These are phyloP conservation scores for Pseudocercospora eumusae DNA, from an alignment of 2,329 filamentous ascomycete species.

Conservation along the genomic window DNA sequence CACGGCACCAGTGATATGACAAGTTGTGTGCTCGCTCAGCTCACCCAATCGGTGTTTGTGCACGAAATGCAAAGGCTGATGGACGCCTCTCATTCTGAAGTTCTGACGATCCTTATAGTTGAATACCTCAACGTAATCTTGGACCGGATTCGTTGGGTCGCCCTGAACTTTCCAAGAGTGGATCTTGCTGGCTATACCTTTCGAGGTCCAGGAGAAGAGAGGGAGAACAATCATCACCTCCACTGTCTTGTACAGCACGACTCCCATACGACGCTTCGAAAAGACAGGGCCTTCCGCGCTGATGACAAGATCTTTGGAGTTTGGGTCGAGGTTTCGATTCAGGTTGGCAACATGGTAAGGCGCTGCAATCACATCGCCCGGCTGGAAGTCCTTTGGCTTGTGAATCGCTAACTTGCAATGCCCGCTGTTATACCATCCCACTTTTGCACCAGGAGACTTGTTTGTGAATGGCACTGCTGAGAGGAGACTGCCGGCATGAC, in stretches of 20 bases:
- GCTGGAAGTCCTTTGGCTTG: constrained; percentile 3
- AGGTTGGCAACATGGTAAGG: constrained; percentile 16
- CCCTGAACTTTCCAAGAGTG: neutral
- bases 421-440: constrained; percentile 10
- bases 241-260: constrained; percentile 13
- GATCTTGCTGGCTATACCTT: constrained; percentile 10
- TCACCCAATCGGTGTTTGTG: neutral
- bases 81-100: neutral
- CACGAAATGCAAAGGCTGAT: constrained; percentile 1
- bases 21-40: constrained; percentile 1
- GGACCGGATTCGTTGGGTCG: neutral
- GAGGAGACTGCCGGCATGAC: neutral
- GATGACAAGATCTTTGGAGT: neutral
- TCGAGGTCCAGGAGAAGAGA: constrained; percentile 11
- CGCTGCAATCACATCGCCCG: constrained; percentile 14
- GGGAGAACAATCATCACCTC: constrained; percentile 19
- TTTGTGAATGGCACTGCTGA: no score
- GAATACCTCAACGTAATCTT: constrained; percentile 12
- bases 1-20: neutral
- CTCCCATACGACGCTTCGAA: constrained; percentile 21
- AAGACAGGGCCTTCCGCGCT: neutral
- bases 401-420: constrained; percentile 11
- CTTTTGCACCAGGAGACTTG: neutral
- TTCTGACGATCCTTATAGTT: neutral
- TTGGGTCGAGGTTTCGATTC: neutral